These are phyloP conservation scores for Eucalyptus microcorys DNA, from an alignment of 345 rosid species.

Conservation along the genomic window DNA sequence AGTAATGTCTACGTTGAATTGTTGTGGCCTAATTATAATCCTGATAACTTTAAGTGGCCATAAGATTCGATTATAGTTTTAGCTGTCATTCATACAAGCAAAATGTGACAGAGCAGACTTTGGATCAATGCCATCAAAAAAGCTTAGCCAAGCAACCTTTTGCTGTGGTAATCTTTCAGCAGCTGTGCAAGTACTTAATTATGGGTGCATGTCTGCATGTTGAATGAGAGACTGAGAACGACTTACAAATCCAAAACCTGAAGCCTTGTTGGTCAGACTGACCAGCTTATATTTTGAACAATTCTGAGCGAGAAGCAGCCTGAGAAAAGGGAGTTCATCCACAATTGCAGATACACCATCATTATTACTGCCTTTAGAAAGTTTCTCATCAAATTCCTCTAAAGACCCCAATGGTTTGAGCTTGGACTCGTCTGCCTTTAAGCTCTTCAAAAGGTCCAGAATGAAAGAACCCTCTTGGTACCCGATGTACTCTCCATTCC, in stretches of 20 bases:
- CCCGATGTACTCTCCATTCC: neutral
- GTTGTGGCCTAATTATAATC: neutral
- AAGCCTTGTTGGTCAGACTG: neutral
- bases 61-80: neutral
- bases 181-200: neutral
- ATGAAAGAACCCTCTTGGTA: constrained; percentile 7
- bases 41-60: neutral
- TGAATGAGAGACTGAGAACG: neutral
- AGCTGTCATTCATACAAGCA: neutral
- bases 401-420: neutral
- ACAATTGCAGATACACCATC: constrained; percentile 22
- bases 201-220: neutral
- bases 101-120: neutral
- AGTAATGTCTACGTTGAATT: neutral
- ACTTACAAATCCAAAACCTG: constrained; percentile 29
- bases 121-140: neutral
- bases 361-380: constrained; percentile 3
- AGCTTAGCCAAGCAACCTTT: neutral
- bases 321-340: constrained; percentile 12
- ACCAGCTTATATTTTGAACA: constrained; percentile 4
- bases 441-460: neutral
- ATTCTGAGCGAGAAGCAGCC: constrained; percentile 2
- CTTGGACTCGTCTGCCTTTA: neutral
- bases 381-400: neutral
- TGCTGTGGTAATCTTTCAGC: neutral